Conservation (phyloP, 106 monocot species). For the Dioscorea dumetorum region DNA sequence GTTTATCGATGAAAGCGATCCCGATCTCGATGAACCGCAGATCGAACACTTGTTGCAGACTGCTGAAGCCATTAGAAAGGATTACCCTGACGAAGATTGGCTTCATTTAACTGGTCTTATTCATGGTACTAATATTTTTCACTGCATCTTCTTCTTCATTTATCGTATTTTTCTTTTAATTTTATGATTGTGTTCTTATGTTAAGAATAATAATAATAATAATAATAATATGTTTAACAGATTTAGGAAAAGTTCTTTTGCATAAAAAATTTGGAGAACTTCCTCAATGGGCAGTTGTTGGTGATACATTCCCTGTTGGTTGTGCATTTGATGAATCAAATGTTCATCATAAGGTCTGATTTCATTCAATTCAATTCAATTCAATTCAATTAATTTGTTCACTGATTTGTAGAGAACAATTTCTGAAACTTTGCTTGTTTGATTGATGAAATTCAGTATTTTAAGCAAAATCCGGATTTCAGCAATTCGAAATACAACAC, state of each 20-base stretch:
- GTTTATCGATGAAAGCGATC: constrained; percentile 75
- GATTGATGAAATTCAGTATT: constrained; percentile 31
- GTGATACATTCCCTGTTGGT: constrained; percentile 87
- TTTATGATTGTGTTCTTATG: no score
- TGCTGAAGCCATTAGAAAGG: constrained; percentile 73
- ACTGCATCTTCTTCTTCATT: not conserved
- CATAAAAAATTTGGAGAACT: constrained; percentile 77
- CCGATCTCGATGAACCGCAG: constrained; percentile 77
- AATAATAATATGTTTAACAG: constrained; percentile 13
- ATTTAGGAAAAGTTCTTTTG: constrained; percentile 91
- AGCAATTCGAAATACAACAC: constrained; percentile 57
- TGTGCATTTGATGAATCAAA: constrained; percentile 70
- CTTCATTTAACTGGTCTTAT: constrained; percentile 75
- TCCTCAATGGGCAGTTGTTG: constrained; percentile 92
- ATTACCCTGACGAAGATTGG: constrained; percentile 80
- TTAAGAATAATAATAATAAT: no score
- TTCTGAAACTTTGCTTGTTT: not conserved
- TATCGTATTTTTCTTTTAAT: not conserved
- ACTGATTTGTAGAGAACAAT: not conserved
- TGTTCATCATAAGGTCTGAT: constrained; percentile 60
- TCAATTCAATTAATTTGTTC: not conserved
- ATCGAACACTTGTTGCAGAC: constrained; percentile 89
- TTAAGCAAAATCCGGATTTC: constrained; percentile 62
- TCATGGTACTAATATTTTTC: constrained; percentile 27
- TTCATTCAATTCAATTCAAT: not conserved